These are phyloP conservation scores for Lactarius indigo DNA, from an alignment of 768 basidiomycete species.

Conservation along the genomic window DNA sequence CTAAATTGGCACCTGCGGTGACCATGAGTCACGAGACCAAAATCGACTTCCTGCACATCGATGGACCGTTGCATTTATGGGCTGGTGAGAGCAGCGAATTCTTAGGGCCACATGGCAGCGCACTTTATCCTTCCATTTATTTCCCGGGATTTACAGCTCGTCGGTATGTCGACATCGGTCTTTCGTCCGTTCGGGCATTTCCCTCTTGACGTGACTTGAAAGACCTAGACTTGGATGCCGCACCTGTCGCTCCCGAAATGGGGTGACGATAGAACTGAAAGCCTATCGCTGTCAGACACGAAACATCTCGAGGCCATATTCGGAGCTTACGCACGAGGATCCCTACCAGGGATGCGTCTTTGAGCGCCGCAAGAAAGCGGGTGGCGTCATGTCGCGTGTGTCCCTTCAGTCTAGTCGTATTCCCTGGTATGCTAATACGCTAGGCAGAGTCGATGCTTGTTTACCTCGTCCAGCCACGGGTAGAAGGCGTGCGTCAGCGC, in stretches of 20 bases:
- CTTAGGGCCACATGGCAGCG: neutral
- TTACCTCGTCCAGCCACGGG: conserved; percentile 41
- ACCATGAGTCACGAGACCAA: too few species aligned
- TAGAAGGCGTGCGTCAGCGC: conserved; percentile 21
- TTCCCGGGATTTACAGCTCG: neutral
- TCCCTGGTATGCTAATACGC: conserved; percentile 47
- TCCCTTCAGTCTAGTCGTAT: neutral
- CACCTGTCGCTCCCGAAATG: neutral
- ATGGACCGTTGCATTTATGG: neutral
- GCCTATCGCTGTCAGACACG: neutral
- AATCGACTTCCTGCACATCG: neutral
- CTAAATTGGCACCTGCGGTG: too few species aligned
- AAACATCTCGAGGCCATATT: neutral
- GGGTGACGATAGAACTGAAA: neutral
- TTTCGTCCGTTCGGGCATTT: neutral
- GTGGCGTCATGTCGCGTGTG: conserved; percentile 4
- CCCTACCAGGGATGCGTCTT: neutral
- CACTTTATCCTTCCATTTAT: neutral
- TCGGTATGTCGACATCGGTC: neutral
- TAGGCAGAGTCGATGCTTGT: conserved; percentile 55
- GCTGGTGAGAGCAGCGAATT: neutral
- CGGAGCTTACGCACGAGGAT: too few species aligned
- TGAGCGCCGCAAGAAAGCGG: conserved; percentile 6
- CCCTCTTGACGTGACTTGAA: neutral
- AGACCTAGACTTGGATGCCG: neutral